Conservation (phyloP, 2,329 filamentous ascomycete genomes). For the Sporothrix euskadiensis region DNA sequence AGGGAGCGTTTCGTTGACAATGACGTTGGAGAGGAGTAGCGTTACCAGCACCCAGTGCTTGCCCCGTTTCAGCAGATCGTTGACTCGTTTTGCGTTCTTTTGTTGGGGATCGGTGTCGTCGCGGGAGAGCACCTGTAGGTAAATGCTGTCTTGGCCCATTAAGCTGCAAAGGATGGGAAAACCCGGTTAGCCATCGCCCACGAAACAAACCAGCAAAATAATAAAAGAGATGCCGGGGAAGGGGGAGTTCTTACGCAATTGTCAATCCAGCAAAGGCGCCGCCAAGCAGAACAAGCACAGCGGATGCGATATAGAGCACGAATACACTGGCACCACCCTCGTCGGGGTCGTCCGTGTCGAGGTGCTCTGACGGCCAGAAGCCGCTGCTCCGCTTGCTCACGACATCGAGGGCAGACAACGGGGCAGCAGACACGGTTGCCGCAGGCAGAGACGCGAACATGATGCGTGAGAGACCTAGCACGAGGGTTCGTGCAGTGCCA, state of each 20-base stretch:
- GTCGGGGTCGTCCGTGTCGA: constrained; percentile 51
- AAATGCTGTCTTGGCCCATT: constrained; percentile 86
- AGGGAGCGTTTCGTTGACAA: constrained; percentile 94
- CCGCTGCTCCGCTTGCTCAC: not conserved
- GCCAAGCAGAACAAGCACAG: constrained; percentile 79
- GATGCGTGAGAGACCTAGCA: constrained; percentile 55
- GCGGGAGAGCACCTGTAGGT: constrained; percentile 88
- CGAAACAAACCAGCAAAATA: not conserved
- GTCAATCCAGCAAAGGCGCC: constrained; percentile 95
- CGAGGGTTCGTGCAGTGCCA: constrained; percentile 46
- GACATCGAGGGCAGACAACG: constrained; percentile 40
- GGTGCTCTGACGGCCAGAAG: constrained; percentile 33
- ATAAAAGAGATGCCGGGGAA: not conserved
- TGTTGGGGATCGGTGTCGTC: constrained; percentile 83
- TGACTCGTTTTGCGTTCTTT: constrained; percentile 79
- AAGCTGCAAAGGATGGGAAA: constrained; percentile 41
- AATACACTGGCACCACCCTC: constrained; percentile 67
- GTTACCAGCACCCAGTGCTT: constrained; percentile 99
- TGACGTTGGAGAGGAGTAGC: constrained; percentile 89
- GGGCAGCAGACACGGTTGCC: constrained; percentile 45
- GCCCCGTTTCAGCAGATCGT: constrained; percentile 76
- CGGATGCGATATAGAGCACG: constrained; percentile 77
- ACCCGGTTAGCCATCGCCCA: not conserved
- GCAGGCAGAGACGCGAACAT: constrained; percentile 52
- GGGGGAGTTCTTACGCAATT: constrained; percentile 62